Percentiles rank a stretch among this genome's conserved stretches.
phyloP scores from a whole-genome alignment of 1,139 yeast species.

The Yamadazyma atlantica region DNA sequence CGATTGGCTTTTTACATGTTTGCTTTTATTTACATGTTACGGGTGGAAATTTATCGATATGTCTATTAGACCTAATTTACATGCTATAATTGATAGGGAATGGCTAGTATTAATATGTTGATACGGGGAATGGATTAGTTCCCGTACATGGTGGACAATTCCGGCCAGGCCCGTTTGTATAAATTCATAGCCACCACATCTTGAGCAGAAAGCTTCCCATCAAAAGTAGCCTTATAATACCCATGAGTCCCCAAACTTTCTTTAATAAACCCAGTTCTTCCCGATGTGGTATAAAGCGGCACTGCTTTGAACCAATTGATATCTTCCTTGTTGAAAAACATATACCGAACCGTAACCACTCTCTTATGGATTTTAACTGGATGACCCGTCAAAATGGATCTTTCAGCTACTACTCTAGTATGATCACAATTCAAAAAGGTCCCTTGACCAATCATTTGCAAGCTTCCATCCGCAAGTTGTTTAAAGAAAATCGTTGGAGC shows the following conservation, averaged over 20 bases:
- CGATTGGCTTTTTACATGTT: no score
- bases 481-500: conserved; percentile 79
- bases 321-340: conserved; percentile 94
- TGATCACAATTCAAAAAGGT: conserved; percentile 86
- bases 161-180: conserved; percentile 93
- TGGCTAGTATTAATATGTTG: no score
- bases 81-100: no score
- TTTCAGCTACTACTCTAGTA: conserved; percentile 80
- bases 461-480: conserved; percentile 38
- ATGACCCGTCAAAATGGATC: conserved; percentile 88
- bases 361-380: conserved; percentile 94
- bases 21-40: no score
- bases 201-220: conserved; percentile 86
- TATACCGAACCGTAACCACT: conserved; percentile 90
- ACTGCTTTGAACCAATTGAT: conserved; percentile 88
- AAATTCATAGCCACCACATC: conserved; percentile 94
- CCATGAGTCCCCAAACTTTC: conserved; percentile 98
- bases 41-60: no score
- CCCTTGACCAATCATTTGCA: conserved; percentile 86
- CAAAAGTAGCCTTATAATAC: conserved; percentile 93
- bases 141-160: conserved; percentile 22
- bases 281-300: conserved; percentile 88
- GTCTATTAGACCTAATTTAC: no score
- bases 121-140: no score
- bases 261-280: conserved; percentile 90